Evolutionary conservation across 768 basidiomycete genomes (phyloP).

Genomic region (Rubroboletus pulcherrimus): DNA sequence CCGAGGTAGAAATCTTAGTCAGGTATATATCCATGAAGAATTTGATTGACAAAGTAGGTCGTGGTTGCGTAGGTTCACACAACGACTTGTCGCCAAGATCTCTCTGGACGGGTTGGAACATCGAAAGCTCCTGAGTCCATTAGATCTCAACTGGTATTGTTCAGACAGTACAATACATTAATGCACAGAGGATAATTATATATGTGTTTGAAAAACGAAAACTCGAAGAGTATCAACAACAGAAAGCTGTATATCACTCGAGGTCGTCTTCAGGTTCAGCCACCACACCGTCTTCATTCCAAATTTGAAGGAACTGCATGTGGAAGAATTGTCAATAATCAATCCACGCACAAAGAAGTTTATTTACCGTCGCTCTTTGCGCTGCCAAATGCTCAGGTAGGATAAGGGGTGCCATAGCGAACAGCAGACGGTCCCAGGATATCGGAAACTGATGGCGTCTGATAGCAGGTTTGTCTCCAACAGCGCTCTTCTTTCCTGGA

Average conservation of each 20-base stretch:
- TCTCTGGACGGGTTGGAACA: background rate
- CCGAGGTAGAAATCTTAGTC: background rate
- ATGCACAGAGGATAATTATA: conserved; percentile 27
- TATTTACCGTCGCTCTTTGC: conserved; percentile 64
- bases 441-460: conserved; percentile 61
- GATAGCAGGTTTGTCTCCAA: conserved; percentile 78
- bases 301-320: conserved; percentile 66
- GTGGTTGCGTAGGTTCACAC: too few species aligned
- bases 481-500: conserved; percentile 81
- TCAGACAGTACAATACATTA: conserved; percentile 28
- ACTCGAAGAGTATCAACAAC: background rate
- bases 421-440: conserved; percentile 72
- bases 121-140: background rate
- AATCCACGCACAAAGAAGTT: conserved; percentile 7
- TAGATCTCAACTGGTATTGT: conserved; percentile 13
- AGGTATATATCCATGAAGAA: too few species aligned
- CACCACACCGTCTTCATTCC: conserved; percentile 76
- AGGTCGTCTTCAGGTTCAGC: conserved; percentile 58
- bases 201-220: conserved; percentile 6
- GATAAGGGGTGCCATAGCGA: conserved; percentile 54
- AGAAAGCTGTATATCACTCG: conserved; percentile 22
- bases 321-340: background rate
- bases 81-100: background rate
- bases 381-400: conserved; percentile 56
- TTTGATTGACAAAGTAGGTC: background rate